Percentiles rank a stretch among this genome's conserved stretches.
Evolutionary conservation across 2,329 filamentous ascomycete genomes (phyloP).

Genomic region (Curvularia verruculosa): DNA sequence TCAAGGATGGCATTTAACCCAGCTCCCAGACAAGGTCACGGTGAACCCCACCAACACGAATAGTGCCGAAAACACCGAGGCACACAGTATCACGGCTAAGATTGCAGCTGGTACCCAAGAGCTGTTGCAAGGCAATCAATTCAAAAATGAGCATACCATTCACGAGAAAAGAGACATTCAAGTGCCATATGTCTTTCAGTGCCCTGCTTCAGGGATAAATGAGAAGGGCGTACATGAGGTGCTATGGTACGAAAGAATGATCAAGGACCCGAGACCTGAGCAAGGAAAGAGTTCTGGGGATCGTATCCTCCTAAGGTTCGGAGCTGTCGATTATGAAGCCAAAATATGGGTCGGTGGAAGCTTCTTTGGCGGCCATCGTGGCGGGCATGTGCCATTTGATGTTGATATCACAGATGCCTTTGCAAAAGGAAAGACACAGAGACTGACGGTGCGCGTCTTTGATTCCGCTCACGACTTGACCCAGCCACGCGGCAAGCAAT

Average conservation of each 20-base stretch:
- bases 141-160: constrained; percentile 39
- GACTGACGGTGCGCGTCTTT: constrained; percentile 63
- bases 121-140: constrained; percentile 56
- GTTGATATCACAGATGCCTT: constrained; percentile 63
- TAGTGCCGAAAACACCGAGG: constrained; percentile 28
- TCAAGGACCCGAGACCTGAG: constrained; percentile 58
- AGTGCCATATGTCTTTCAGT: constrained; percentile 71
- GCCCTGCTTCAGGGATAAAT: constrained; percentile 66
- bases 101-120: constrained; percentile 58
- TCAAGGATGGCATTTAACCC: constrained; percentile 60
- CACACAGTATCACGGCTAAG: constrained; percentile 53
- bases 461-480: constrained; percentile 69
- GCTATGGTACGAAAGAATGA: constrained; percentile 66
- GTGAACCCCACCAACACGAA: constrained; percentile 30
- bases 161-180: constrained; percentile 61
- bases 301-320: constrained; percentile 61
- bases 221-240: constrained; percentile 69
- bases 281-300: constrained; percentile 51
- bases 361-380: constrained; percentile 61
- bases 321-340: constrained; percentile 67
- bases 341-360: constrained; percentile 63
- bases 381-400: constrained; percentile 64
- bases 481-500: constrained; percentile 72
- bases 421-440: constrained; percentile 19
- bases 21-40: constrained; percentile 55